These are phyloP conservation scores for Ramaria sp. DNA, from an alignment of 768 basidiomycete species.

Conservation along the genomic window DNA sequence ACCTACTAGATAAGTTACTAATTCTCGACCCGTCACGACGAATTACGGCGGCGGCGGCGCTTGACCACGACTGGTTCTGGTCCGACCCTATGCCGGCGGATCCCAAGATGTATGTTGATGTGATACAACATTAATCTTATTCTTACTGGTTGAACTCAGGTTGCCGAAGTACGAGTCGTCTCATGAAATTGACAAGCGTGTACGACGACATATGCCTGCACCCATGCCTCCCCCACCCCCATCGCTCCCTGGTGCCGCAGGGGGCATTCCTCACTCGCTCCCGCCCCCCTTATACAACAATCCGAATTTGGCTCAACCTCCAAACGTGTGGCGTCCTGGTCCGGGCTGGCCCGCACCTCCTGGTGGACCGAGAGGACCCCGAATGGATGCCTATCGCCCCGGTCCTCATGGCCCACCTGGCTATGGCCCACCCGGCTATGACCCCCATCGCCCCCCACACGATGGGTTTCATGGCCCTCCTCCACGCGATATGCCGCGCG, in stretches of 20 bases:
- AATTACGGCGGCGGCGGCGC: slow-evolving; percentile 74
- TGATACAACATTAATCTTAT: neutral
- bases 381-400: neutral
- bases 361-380: neutral
- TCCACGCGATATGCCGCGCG: neutral
- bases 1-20: slow-evolving; percentile 74
- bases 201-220: slow-evolving; percentile 32
- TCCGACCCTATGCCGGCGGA: slow-evolving; percentile 79
- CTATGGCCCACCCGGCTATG: neutral
- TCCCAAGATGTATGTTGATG: slow-evolving; percentile 54
- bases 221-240: slow-evolving; percentile 1
- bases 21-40: slow-evolving; percentile 76
- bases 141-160: slow-evolving; percentile 24
- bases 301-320: neutral
- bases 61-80: slow-evolving; percentile 95
- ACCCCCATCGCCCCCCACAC: neutral
- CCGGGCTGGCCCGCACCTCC: neutral
- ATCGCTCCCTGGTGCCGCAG: neutral
- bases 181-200: slow-evolving; percentile 72
- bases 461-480: neutral
- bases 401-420: neutral
- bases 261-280: too few species aligned
- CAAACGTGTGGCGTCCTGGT: neutral
- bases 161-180: slow-evolving; percentile 72
- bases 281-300: neutral